Conservation (phyloP, 805 yeast species). For the Metschnikowia proteae region DNA sequence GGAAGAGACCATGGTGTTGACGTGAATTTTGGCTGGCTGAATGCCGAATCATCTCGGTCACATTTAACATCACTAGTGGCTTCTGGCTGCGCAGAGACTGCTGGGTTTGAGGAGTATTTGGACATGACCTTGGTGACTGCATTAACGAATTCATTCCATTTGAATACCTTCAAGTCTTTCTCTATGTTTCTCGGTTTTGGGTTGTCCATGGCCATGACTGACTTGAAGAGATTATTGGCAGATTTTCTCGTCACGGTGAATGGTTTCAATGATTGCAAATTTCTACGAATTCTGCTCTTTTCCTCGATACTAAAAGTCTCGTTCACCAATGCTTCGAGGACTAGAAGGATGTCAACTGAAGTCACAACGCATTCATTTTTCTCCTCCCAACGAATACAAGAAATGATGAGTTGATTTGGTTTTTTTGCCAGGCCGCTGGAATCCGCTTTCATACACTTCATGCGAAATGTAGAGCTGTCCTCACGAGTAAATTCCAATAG, state of each 20-base stretch:
- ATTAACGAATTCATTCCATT: constrained; percentile 50
- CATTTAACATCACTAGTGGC: not conserved
- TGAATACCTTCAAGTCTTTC: constrained; percentile 64
- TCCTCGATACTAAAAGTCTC: constrained; percentile 60
- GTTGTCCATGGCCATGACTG: constrained; percentile 55
- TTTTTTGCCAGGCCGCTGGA: constrained; percentile 36
- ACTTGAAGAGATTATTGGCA: constrained; percentile 21
- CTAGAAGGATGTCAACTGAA: constrained; percentile 57
- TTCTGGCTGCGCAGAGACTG: not conserved
- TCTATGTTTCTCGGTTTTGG: constrained; percentile 70
- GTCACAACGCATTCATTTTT: constrained; percentile 50
- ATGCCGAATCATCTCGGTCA: not conserved
- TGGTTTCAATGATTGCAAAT: constrained; percentile 61
- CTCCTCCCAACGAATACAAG: constrained; percentile 58
- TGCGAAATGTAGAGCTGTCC: constrained; percentile 11
- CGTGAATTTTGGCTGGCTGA: constrained; percentile 26
- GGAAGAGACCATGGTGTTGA: constrained; percentile 53
- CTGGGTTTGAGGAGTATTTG: constrained; percentile 43
- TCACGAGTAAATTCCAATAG: constrained; percentile 36
- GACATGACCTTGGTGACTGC: constrained; percentile 57
- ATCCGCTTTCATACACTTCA: constrained; percentile 12
- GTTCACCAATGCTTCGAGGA: constrained; percentile 55
- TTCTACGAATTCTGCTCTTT: constrained; percentile 65
- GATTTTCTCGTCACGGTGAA: constrained; percentile 49
- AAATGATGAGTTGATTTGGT: constrained; percentile 44